A percentile compares a stretch with the other conserved stretches of the same genome.
These are phyloP conservation scores for Chrysoporthe cubensis DNA, from an alignment of 2,329 filamentous ascomycete genomes.

Conservation along the genomic window DNA sequence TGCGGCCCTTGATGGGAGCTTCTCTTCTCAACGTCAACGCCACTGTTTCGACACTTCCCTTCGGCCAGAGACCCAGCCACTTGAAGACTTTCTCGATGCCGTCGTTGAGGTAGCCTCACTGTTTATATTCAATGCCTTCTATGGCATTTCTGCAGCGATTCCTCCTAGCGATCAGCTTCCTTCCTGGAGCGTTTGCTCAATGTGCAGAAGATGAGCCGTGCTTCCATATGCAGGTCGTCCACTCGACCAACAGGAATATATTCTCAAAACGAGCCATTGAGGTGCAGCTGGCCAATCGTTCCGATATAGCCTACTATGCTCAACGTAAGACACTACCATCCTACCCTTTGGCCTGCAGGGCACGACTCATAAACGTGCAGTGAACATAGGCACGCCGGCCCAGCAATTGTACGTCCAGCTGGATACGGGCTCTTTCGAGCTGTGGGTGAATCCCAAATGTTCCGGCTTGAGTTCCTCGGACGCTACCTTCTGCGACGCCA, in stretches of 20 bases:
- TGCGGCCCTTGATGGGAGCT: neutral
- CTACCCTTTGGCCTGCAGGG: slow-evolving; percentile 38
- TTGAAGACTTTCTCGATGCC: slow-evolving; percentile 22
- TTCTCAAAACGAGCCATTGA: slow-evolving; percentile 50
- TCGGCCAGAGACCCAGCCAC: neutral
- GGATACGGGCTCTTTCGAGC: slow-evolving; percentile 63
- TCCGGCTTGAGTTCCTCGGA: slow-evolving; percentile 49
- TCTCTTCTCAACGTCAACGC: neutral
- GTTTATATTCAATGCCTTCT: slow-evolving; percentile 31
- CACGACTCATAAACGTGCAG: slow-evolving; percentile 35
- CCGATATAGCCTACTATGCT: slow-evolving; percentile 57
- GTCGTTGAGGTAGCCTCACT: slow-evolving; percentile 27
- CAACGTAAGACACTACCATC: slow-evolving; percentile 10
- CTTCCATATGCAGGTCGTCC: slow-evolving; percentile 47
- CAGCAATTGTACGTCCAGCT: slow-evolving; percentile 59
- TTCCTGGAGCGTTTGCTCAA: slow-evolving; percentile 27
- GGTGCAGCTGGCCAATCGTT: slow-evolving; percentile 52
- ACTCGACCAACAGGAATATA: slow-evolving; percentile 46
- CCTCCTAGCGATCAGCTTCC: slow-evolving; percentile 31
- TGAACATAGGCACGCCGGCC: slow-evolving; percentile 57
- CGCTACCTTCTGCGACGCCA: slow-evolving; percentile 48
- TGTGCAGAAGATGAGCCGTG: slow-evolving; percentile 36
- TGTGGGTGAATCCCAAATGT: slow-evolving; percentile 66
- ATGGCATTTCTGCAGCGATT: slow-evolving; percentile 37
- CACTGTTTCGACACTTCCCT: neutral